A percentile compares a stretch with the other conserved stretches of the same genome.
phyloP scores from a whole-genome alignment of 140 eudicot genomes.

The Erigeron philadelphicus region DNA sequence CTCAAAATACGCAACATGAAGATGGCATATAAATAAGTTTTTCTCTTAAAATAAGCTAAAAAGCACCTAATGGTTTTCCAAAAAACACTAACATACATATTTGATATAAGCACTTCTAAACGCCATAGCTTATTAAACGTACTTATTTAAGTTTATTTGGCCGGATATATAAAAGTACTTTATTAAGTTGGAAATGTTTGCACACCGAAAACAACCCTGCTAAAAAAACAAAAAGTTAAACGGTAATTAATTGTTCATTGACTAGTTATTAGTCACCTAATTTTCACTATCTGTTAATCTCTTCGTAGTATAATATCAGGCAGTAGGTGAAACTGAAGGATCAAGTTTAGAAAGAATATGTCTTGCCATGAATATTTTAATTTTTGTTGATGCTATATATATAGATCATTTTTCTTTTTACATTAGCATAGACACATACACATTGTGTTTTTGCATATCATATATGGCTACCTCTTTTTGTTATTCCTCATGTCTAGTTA shows the following conservation, averaged over 20 bases:
- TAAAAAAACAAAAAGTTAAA: too few species aligned
- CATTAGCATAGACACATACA: background rate
- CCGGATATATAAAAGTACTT: too few species aligned
- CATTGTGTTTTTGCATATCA: background rate
- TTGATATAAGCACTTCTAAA: too few species aligned
- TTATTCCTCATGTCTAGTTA: background rate
- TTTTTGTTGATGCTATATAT: background rate
- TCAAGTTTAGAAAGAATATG: slow-evolving; percentile 6
- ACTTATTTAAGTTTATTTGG: too few species aligned
- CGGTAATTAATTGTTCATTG: slow-evolving; percentile 11
- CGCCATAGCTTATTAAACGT: too few species aligned
- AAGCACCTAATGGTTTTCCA: too few species aligned
- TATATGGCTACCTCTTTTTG: slow-evolving; percentile 11
- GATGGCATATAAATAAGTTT: too few species aligned
- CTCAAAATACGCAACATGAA: too few species aligned
- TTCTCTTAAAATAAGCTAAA: too few species aligned
- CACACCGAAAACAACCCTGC: too few species aligned
- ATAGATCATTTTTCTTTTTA: background rate
- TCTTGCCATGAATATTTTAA: slow-evolving; percentile 8
- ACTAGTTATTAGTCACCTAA: slow-evolving; percentile 17
- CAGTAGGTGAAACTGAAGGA: slow-evolving; percentile 17
- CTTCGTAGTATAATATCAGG: slow-evolving; percentile 6
- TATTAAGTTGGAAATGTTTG: too few species aligned
- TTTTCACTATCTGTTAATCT: slow-evolving; percentile 4
- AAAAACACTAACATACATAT: too few species aligned